phyloP scores from a whole-genome alignment of 179 eudicot species.

The Spergularia azorica region DNA sequence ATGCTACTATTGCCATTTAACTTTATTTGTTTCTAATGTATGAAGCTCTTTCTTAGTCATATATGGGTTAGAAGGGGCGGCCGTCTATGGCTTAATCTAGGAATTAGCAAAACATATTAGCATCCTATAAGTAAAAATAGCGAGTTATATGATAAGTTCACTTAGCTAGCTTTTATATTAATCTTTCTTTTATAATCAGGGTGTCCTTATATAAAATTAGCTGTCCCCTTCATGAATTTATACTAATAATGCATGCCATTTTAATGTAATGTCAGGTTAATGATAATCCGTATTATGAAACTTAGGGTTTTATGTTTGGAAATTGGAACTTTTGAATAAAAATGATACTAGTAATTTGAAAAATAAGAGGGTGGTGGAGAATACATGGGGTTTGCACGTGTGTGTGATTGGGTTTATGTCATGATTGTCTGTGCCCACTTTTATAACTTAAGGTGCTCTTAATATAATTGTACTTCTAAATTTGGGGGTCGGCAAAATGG shows the following conservation, averaged over 20 bases:
- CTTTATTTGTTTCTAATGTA: too few species aligned
- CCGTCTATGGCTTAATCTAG: too few species aligned
- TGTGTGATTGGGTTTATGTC: conserved; percentile 14
- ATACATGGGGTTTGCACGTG: conserved; percentile 16
- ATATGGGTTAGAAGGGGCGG: too few species aligned
- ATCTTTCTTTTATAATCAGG: too few species aligned
- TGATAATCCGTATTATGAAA: not conserved
- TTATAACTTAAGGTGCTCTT: not conserved
- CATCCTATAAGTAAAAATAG: too few species aligned
- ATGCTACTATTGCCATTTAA: too few species aligned
- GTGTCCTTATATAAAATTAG: too few species aligned
- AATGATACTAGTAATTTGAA: not conserved
- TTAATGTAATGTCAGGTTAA: not conserved
- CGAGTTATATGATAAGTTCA: too few species aligned
- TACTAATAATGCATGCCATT: conserved; percentile 9
- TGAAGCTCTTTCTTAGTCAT: too few species aligned
- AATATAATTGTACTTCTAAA: conserved; percentile 1
- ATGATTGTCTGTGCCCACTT: conserved; percentile 18
- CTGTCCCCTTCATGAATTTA: not conserved
- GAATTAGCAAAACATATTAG: too few species aligned
- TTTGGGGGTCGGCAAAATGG: conserved; percentile 23
- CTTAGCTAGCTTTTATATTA: too few species aligned
- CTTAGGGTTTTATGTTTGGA: not conserved
- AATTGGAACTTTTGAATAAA: not conserved
- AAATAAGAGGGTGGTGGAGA: not conserved